phyloP scores from a whole-genome alignment of 2,329 filamentous ascomycete species.

The Zymoseptoria pseudotritici region DNA sequence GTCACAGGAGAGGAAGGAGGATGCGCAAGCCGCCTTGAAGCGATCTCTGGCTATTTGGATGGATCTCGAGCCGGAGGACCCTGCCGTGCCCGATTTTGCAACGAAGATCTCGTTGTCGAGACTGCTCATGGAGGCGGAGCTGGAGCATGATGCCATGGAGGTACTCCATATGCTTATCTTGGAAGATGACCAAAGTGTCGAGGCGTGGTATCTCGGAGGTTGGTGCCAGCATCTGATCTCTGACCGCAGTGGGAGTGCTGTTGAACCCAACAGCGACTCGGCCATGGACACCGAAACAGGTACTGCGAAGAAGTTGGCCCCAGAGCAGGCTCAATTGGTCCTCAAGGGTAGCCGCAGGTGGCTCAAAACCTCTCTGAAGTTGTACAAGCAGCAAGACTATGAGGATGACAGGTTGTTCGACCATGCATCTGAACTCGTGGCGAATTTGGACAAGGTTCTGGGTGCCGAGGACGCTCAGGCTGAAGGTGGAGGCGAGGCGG shows the following conservation, averaged over 20 bases:
- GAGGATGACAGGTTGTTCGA: constrained; percentile 72
- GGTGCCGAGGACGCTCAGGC: constrained; percentile 39
- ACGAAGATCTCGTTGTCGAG: constrained; percentile 75
- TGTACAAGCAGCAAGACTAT: constrained; percentile 75
- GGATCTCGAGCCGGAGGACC: constrained; percentile 64
- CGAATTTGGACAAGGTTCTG: constrained; percentile 37
- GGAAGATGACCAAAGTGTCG: constrained; percentile 90
- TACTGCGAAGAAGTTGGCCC: constrained; percentile 38
- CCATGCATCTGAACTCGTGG: constrained; percentile 65
- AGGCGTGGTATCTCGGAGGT: constrained; percentile 94
- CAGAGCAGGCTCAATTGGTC: constrained; percentile 31
- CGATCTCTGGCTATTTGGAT: constrained; percentile 80
- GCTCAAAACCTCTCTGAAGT: constrained; percentile 70
- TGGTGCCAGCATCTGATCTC: constrained; percentile 82
- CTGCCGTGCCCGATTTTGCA: constrained; percentile 74
- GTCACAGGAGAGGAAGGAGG: constrained; percentile 71
- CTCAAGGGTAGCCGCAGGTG: constrained; percentile 73
- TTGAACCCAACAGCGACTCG: constrained; percentile 13
- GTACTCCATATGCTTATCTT: constrained; percentile 75
- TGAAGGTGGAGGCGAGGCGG: constrained; percentile 35
- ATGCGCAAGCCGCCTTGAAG: constrained; percentile 70
- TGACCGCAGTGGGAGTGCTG: constrained; percentile 49
- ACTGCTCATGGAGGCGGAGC: constrained; percentile 79
- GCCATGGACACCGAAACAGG: constrained; percentile 26
- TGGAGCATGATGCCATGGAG: constrained; percentile 76